Conservation (phyloP, 352 stramenopile genomes). For the Pythium chondricola region DNA sequence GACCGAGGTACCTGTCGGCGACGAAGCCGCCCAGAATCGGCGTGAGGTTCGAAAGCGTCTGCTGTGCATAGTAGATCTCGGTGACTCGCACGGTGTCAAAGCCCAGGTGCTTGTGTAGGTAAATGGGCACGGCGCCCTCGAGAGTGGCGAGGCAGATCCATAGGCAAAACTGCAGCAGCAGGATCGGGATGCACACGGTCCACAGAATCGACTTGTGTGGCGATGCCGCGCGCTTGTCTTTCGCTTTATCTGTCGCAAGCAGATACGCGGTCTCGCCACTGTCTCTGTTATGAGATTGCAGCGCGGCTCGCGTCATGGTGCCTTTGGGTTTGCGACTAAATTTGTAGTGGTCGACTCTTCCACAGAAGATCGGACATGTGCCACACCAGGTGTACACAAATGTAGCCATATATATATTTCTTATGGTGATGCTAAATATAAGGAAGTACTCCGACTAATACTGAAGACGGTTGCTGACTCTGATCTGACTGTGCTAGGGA, state of each 20-base stretch:
- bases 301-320: not conserved
- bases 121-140: conserved; percentile 72
- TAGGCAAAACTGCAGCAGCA: conserved; percentile 59
- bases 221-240: not conserved
- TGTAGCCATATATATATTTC: conserved; percentile 3
- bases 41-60: conserved; percentile 76
- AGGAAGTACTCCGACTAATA: no score
- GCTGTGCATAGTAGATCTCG: conserved; percentile 78
- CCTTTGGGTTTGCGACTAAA: not conserved
- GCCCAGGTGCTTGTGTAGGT: conserved; percentile 79
- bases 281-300: not conserved
- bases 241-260: not conserved
- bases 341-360: no score
- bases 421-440: not conserved
- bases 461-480: no score
- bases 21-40: conserved; percentile 76
- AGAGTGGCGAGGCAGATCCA: conserved; percentile 72
- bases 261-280: not conserved
- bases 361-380: not conserved
- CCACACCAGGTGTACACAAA: conserved; percentile 13
- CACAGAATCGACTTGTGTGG: conserved; percentile 7
- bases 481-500: no score
- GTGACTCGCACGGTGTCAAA: conserved; percentile 67
- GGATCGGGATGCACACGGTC: conserved; percentile 21
- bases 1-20: conserved; percentile 66